A percentile compares a stretch with the other conserved stretches of the same genome.
These are phyloP conservation scores for Lachancea cidri DNA, from an alignment of 805 yeast genomes.

Conservation along the genomic window DNA sequence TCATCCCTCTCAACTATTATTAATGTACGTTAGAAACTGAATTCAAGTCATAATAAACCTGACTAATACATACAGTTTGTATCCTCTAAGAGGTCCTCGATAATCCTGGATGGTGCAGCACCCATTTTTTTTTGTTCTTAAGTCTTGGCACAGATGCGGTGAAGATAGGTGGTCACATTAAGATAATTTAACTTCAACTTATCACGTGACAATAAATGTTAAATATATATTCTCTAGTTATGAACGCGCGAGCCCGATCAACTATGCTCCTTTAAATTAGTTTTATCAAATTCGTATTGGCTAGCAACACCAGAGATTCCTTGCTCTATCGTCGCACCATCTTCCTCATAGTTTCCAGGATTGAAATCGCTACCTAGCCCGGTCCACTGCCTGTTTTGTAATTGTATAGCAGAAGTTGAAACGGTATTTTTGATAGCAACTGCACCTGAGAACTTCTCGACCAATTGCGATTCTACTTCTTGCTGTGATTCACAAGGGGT, in stretches of 20 bases:
- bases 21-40: too few relatives aligned
- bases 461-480: too few relatives aligned
- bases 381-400: conserved; percentile 75
- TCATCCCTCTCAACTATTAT: conserved; percentile 85
- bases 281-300: conserved; percentile 54
- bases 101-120: conserved; percentile 49
- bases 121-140: conserved; percentile 42
- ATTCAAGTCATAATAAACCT: too few relatives aligned
- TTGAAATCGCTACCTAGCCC: conserved; percentile 86
- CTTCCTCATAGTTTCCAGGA: conserved; percentile 37
- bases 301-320: conserved; percentile 89
- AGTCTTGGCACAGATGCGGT: not conserved
- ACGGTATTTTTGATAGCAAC: conserved; percentile 71
- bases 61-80: conserved; percentile 61
- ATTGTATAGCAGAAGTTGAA: conserved; percentile 77
- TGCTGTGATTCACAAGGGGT: conserved; percentile 32
- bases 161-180: not conserved
- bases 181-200: too few relatives aligned
- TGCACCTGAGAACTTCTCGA: conserved; percentile 50
- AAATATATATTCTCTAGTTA: too few relatives aligned
- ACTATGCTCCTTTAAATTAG: not conserved
- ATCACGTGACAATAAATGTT: not conserved
- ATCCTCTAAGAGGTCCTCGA: conserved; percentile 73
- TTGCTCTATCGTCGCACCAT: conserved; percentile 77
- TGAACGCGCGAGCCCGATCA: too few relatives aligned